Evolutionary conservation across 2,329 filamentous ascomycete genomes (phyloP).

Genomic region (Apiospora marii): DNA sequence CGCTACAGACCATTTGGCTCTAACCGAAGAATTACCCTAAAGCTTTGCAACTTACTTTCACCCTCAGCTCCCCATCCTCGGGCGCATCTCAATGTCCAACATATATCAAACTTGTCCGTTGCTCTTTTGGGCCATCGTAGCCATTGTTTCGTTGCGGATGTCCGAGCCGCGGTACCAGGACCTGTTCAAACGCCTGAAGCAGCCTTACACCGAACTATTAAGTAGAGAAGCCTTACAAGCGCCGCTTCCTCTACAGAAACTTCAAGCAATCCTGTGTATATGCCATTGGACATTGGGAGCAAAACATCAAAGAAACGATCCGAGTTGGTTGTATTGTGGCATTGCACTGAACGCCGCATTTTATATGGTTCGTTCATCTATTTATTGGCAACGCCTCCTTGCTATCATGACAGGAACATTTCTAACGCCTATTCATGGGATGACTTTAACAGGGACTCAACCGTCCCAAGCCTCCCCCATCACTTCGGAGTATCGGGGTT

Average conservation of each 20-base stretch:
- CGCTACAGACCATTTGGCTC: background rate
- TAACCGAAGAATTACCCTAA: background rate
- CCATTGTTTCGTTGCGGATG: constrained; percentile 34
- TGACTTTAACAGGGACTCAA: background rate
- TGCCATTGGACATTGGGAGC: constrained; percentile 41
- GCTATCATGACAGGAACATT: too few relatives aligned
- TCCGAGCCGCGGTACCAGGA: constrained; percentile 30
- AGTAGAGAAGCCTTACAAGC: constrained; percentile 34
- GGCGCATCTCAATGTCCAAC: constrained; percentile 36
- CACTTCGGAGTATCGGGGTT: constrained; percentile 22
- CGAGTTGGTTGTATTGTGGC: constrained; percentile 42
- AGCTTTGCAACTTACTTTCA: constrained; percentile 38
- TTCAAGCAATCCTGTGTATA: constrained; percentile 40
- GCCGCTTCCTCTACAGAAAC: constrained; percentile 39
- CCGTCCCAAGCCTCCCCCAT: background rate
- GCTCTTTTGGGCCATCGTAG: constrained; percentile 42
- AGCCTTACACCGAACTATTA: constrained; percentile 36
- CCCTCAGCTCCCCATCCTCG: constrained; percentile 40
- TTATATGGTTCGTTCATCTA: constrained; percentile 33
- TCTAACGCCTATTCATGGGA: background rate
- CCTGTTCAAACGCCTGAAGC: constrained; percentile 35
- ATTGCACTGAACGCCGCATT: constrained; percentile 42
- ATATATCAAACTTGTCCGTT: constrained; percentile 38
- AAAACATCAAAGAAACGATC: constrained; percentile 36
- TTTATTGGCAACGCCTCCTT: background rate